These are phyloP conservation scores for Sphaerulina populicola DNA, from an alignment of 2,329 filamentous ascomycete species.

Conservation along the genomic window DNA sequence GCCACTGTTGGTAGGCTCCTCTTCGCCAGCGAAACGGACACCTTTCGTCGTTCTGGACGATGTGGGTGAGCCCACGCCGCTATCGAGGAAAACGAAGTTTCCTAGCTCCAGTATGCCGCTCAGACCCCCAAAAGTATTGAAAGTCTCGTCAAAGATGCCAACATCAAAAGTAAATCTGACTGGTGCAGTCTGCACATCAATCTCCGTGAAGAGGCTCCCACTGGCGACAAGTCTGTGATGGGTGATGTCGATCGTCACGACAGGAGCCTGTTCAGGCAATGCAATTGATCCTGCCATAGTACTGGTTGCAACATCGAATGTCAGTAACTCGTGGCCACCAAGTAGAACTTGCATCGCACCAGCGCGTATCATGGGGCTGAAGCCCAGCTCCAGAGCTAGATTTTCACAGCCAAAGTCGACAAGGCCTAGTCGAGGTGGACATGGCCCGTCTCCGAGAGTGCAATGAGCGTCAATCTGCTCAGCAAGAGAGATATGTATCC, in stretches of 20 bases:
- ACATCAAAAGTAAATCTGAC: conserved; percentile 69
- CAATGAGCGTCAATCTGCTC: neutral
- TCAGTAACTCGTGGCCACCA: conserved; percentile 22
- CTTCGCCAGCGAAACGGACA: conserved; percentile 49
- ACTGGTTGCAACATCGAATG: conserved; percentile 17
- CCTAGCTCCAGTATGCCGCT: conserved; percentile 86
- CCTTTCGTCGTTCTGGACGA: conserved; percentile 38
- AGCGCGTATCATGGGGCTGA: conserved; percentile 6
- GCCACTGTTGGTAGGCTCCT: conserved; percentile 24
- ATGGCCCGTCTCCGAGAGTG: neutral
- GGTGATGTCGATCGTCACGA: conserved; percentile 19
- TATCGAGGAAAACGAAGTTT: conserved; percentile 68
- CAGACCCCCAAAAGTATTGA: conserved; percentile 81
- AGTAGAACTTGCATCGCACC: conserved; percentile 18
- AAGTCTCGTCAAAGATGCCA: conserved; percentile 72
- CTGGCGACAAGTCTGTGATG: conserved; percentile 18
- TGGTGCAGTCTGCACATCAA: conserved; percentile 67
- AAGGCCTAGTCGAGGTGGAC: neutral
- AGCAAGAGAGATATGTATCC: conserved; percentile 1
- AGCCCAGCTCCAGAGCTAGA: neutral
- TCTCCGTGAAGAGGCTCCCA: conserved; percentile 23
- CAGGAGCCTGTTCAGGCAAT: conserved; percentile 17
- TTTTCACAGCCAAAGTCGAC: conserved; percentile 10
- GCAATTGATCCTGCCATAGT: conserved; percentile 14
- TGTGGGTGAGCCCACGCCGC: conserved; percentile 29